Evolutionary conservation across 306 rosid genomes (phyloP).

Genomic region (Vicia faba): DNA sequence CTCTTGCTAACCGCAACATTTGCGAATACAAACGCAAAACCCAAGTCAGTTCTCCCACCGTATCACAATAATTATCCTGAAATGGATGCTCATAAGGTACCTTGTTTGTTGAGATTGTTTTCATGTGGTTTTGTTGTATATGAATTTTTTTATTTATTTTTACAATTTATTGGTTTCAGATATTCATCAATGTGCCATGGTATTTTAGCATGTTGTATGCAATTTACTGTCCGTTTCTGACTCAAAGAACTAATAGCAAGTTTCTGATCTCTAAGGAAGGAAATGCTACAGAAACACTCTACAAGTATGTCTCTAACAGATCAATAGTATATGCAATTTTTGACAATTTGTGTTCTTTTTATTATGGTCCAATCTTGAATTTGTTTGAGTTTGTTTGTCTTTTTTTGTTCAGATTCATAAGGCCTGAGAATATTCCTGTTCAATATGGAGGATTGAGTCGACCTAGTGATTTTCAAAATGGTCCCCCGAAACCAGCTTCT

Average conservation of each 20-base stretch:
- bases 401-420: conserved; percentile 59
- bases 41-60: no score
- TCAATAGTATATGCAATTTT: neutral
- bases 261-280: conserved; percentile 96
- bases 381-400: conserved; percentile 12
- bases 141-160: neutral
- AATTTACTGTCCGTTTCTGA: conserved; percentile 86
- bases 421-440: conserved; percentile 92
- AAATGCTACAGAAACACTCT: conserved; percentile 90
- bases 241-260: conserved; percentile 96
- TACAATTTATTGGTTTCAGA: conserved; percentile 42
- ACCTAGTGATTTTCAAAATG: conserved; percentile 67
- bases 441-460: conserved; percentile 93
- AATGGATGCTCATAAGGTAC: conserved; percentile 92
- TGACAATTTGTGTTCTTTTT: conserved; percentile 1
- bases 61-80: conserved; percentile 97
- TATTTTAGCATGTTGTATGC: conserved; percentile 90
- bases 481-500: conserved; percentile 92
- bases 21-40: no score
- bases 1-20: no score
- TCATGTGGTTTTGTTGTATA: neutral
- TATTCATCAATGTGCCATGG: conserved; percentile 98
- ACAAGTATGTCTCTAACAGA: conserved; percentile 56
- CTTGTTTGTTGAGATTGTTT: neutral
- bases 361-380: neutral